Conservation (phyloP, 306 rosid species). For the Arachis hypogaea region DNA sequence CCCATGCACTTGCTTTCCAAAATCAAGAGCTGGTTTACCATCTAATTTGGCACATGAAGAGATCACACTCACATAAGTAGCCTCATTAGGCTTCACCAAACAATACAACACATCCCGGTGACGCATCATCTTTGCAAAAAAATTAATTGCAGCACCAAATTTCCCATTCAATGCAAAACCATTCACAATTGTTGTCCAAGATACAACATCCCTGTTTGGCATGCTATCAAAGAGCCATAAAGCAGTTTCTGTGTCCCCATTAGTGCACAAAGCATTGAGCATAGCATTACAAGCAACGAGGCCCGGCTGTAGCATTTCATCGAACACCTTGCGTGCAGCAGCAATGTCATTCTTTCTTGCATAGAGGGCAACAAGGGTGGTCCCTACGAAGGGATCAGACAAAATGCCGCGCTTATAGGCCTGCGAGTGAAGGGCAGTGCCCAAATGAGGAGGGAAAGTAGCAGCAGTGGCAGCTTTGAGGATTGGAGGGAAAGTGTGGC, state of each 20-base stretch:
- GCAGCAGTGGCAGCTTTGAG: constrained; percentile 54
- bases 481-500: constrained; percentile 70
- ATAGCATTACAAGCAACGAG: constrained; percentile 68
- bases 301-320: constrained; percentile 59
- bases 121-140: constrained; percentile 61
- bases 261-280: constrained; percentile 62
- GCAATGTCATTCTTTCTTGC: constrained; percentile 30
- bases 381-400: constrained; percentile 59
- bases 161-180: constrained; percentile 60
- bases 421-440: constrained; percentile 59
- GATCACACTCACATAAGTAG: constrained; percentile 68
- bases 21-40: constrained; percentile 52
- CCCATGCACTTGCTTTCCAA: constrained; percentile 72
- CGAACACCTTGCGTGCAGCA: constrained; percentile 69
- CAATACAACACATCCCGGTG: constrained; percentile 47
- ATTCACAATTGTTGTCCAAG: constrained; percentile 73
- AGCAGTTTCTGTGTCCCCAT: constrained; percentile 68
- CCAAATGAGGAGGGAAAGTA: constrained; percentile 28
- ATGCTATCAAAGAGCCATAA: constrained; percentile 52
- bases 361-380: constrained; percentile 58
- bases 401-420: constrained; percentile 57
- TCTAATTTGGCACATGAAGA: constrained; percentile 63
- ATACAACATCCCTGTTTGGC: constrained; percentile 61
- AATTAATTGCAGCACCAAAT: constrained; percentile 49
- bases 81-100: constrained; percentile 73